Evolutionary conservation across 371 early-diverging fungal genomes (phyloP), one percentile per base, ranked within the genome.

Genomic region (Mucor velutinosus): DNA sequence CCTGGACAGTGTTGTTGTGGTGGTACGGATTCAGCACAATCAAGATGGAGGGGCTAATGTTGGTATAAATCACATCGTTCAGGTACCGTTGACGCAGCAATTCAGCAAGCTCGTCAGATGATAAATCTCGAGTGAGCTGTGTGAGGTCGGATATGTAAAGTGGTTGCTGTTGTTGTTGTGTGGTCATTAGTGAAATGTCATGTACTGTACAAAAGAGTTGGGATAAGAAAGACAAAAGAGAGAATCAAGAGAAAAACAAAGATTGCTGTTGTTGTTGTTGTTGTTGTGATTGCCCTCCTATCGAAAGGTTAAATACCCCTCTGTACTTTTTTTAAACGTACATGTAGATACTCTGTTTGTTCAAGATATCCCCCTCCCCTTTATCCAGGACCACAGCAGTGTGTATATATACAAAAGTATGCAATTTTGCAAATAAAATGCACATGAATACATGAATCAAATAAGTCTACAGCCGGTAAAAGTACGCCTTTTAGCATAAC

Each of bases 11-110:
- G 14, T 47, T 47, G 30, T 59, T 49, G 19, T 49, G 35, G n/a
- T 71, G 60, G 23, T 66, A 61, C 76, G 80, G 62, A 87, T 81
- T 51, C 25, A 76, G n/a, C 12, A 65, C 68, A 51, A 76, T 35
- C 4, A 92, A 67, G n/a, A 80, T 76, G 2, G 89, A 82, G 17
- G 75, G 73, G 47, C 87, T 87, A 61, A 93, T 81, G 35, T 82
- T 77, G 21, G 91, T 89, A 69, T 87, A 89, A 8, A 65, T 51
- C 41, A 58, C 68, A 62, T 82, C 87, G 58, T 79, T 72, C 60
- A 83, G 77, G 66, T 85, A 83, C 27, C 91, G 85, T 51, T 82
- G 84, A 14, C 80, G 70, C 25, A 93, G 78, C 17, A 79, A 73
- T 7, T 78, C 74, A 12, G 87, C 77, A 71, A 91, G 72, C 49